These are phyloP conservation scores for Aegilops speltoides DNA, from an alignment of 176 grass and related monocot genomes.

Conservation along the genomic window DNA sequence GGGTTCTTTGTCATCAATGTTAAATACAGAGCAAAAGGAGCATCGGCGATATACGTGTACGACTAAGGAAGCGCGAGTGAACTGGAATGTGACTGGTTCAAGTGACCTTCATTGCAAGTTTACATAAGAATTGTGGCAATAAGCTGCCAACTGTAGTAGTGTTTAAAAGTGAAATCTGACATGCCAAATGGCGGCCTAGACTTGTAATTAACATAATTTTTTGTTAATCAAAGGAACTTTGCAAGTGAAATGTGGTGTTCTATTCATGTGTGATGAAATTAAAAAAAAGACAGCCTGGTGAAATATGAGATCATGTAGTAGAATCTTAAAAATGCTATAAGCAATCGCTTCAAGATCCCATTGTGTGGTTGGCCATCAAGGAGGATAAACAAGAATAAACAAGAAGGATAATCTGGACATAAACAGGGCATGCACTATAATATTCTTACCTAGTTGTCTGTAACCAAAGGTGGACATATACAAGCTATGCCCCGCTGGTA, in stretches of 20 bases:
- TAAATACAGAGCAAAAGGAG: neutral
- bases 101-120: neutral
- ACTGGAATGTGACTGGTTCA: neutral
- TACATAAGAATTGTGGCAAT: neutral
- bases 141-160: neutral
- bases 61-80: neutral
- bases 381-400: neutral
- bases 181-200: neutral
- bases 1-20: neutral
- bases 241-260: neutral
- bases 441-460: neutral
- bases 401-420: conserved; percentile 1
- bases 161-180: neutral
- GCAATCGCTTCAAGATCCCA: neutral
- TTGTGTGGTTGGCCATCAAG: neutral
- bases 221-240: conserved; percentile 3
- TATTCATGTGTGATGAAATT: neutral
- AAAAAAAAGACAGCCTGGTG: neutral
- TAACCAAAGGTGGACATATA: neutral
- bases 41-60: neutral
- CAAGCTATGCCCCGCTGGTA: neutral
- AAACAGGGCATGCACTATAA: neutral
- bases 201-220: neutral
- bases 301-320: neutral
- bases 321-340: neutral